Conservation (phyloP, 2,329 filamentous ascomycete species). For the Colletotrichum horii region DNA sequence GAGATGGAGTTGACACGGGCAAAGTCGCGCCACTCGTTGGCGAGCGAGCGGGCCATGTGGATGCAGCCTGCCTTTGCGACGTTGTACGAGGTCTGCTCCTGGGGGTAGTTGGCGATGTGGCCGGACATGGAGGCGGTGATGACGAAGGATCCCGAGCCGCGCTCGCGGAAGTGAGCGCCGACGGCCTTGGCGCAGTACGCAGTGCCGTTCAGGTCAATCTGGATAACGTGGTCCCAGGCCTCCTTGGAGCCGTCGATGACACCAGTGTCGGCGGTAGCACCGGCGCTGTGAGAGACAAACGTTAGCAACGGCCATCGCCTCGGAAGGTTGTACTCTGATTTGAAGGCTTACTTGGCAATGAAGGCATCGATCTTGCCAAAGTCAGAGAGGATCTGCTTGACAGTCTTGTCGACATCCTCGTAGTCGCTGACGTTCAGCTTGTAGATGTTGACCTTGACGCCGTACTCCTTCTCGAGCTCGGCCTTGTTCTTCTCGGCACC, state of each 20-base stretch:
- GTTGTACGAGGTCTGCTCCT: slow-evolving; percentile 72
- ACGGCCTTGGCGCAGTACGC: slow-evolving; percentile 74
- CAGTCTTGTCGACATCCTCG: slow-evolving; percentile 54
- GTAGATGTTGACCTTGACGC: slow-evolving; percentile 69
- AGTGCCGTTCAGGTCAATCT: slow-evolving; percentile 70
- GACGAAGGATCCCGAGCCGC: slow-evolving; percentile 69
- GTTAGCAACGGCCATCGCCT: background rate
- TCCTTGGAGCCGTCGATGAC: slow-evolving; percentile 71
- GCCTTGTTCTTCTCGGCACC: slow-evolving; percentile 70
- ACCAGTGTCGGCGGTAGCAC: slow-evolving; percentile 71
- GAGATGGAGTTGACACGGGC: slow-evolving; percentile 71
- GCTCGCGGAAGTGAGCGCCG: slow-evolving; percentile 67
- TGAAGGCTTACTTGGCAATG: slow-evolving; percentile 69
- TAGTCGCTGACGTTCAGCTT: slow-evolving; percentile 63
- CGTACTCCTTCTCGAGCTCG: slow-evolving; percentile 69
- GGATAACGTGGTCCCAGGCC: slow-evolving; percentile 69
- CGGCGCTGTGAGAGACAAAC: slow-evolving; percentile 48
- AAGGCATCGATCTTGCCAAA: slow-evolving; percentile 79
- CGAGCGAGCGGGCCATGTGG: slow-evolving; percentile 50
- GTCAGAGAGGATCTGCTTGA: slow-evolving; percentile 71
- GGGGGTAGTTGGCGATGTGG: slow-evolving; percentile 73
- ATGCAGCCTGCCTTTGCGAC: slow-evolving; percentile 64
- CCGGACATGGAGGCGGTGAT: slow-evolving; percentile 75
- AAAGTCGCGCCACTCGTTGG: slow-evolving; percentile 73
- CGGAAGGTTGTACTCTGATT: background rate